Evolutionary conservation across 441 rosid genomes (phyloP), one percentile per base, ranked within the genome.

Genomic region (Populus hybrid): DNA sequence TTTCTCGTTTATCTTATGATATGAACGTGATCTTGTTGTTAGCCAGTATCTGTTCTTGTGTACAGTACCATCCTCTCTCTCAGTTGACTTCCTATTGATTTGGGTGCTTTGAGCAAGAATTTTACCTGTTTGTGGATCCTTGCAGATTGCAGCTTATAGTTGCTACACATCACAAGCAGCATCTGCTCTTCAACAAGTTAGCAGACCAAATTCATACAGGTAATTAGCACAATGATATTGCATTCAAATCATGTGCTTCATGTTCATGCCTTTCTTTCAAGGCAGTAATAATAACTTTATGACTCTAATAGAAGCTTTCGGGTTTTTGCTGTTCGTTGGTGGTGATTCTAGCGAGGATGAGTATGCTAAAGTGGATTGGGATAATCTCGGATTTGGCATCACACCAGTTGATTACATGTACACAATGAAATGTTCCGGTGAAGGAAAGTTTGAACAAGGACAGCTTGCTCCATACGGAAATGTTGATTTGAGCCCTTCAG

Each of bases 281-380:
- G 20, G 5, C 16, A 64, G 50, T 24, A 24, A 24, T 30, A 71
- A 12, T 46, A 46, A 46, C 57, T 46, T 0, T 20, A n/a, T 28
- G 40, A 34, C 8, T n/a, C 18, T 74, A 26, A 32, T 69, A 5
- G 5, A 26, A 21, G 40, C 73, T 0, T 57, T 30, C 53, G 6
- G 8, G 35, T 26, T 50, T 10, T 12, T 42, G 9, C 5, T 67
- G 16, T 65, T 7, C 11, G 74, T 67, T 72, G 40, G 10, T 23
- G 28, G 68, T 78, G 79, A 38, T 21, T 59, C 36, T 72, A 80
- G 89, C 26, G 89, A 85, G 9, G 91, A 88, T 76, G 92, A 89
- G 78, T 89, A 87, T 77, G 95, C 88, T 35, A 90, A 91, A 46
- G 71, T 90, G 85, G 97, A 95, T 28, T 95, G 97, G 97, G 97